Base-by-base conservation (phyloP, 768 basidiomycete genomes). In the Royoungia palumana region DNA sequence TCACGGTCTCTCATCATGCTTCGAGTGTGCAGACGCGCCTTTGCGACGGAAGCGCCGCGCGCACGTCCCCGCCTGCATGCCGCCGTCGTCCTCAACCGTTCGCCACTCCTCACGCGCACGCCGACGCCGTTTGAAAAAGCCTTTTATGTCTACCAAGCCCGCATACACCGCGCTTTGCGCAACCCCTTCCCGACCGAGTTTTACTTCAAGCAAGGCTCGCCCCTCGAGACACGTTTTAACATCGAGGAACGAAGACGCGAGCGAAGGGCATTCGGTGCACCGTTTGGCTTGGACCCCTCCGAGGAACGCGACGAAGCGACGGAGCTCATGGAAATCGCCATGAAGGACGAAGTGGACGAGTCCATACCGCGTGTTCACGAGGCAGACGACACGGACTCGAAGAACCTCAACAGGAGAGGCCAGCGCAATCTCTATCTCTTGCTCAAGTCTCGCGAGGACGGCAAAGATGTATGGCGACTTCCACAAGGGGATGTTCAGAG, bases 171-270 rank as follows among this genome's bases (percentile, higher is more conserved):
- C 56, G 86, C 93, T 3, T 72, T 97, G 41, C 86, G 87, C 64
- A 90, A 91, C 57, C 94, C 94, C 1, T 85, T 92, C 65, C 89
- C 94, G 16, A 75, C 81, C 49, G 85, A 93, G 40, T 92, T 95
- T 70, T 97, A 94, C 72, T 95, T 95, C 78, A 93, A 93, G 70
- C 84, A 84, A 42, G 94, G 94, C 9, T 89, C 93, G 0, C 75
- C 89, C 14, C 78, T 94, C 25, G 87, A 94, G 65, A 81, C 83
- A 13, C 79, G 87, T 34, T 95, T 92, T 69, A 82, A 76, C 41
- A 67, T 81, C 42, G 87, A 93, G 62, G 87, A 94, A 60, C 78
- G 80, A 39, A 72, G 76, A 50, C 79, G 88, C 42, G 91, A 94
- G 59, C 71, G 74, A 34, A 72, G 75, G 44, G 83, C 87, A 1